Base-by-base conservation (phyloP, 2,329 filamentous ascomycete genomes). In the Aspergillus eucalypticola region DNA sequence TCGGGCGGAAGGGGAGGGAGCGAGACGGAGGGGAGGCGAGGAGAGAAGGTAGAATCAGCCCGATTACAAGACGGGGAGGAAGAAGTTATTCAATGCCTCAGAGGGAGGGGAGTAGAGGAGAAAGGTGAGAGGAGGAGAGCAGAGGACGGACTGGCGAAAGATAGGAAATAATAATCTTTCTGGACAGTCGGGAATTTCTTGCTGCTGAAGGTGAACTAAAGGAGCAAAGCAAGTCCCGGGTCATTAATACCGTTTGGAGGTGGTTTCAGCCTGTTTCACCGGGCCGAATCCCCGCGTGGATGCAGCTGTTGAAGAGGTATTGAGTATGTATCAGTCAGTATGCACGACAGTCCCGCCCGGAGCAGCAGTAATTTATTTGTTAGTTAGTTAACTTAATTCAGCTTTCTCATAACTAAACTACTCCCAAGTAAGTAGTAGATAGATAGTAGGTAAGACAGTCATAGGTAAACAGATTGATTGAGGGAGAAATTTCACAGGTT, bases 131-230 rank as follows among this genome's bases (percentile, higher is more conserved):
- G 35, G 41, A 44, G 54, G 50, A 38, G 21, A 27, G 50, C 27
- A 27, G 50, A 61, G 35, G 41, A 50, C 52, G 25, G 38, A 56
- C 48, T 41, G 41, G 21, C 46, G 15, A 50, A 27, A 27, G 52
- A 54, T 17, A 21, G 35, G 13, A 46, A 42, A 41, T 19, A 56
- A 58, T 60, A 29, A 56, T 58, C 52, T 48, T 60, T 61, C 54
- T 62, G 51, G 41, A 49, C 42, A 41, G 49, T 44, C 56, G 60
- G 57, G 49, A 29, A 51, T 54, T 59, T 46, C 41, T 59, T 54
- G 46, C 46, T 59, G 39, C 38, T 54, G 49, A 61, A 54, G 58
- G 41, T 60, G 56, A 55, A 55, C 53, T 44, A 55, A 55, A 55
- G 42, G 42, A 55, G 53, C 53, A 32, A 35, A 35, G 32, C 32